These are phyloP conservation scores for Globisporangium spinosum DNA, from an alignment of 352 stramenopile genomes.

Conservation along the genomic window DNA sequence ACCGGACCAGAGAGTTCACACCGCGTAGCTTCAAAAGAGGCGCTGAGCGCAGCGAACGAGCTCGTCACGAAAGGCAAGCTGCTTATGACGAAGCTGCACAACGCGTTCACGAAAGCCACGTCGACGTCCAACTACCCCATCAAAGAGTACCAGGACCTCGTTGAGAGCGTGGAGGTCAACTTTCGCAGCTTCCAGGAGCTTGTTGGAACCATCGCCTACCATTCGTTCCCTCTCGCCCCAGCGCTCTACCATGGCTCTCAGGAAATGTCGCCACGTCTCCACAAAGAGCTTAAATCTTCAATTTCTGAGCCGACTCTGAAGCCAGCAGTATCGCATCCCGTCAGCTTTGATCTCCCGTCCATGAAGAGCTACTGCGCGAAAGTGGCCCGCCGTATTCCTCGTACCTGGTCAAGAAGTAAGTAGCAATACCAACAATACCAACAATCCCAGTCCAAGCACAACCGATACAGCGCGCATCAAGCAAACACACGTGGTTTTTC, in stretches of 20 bases:
- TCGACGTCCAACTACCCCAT: slow-evolving; percentile 29
- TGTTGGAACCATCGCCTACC: slow-evolving; percentile 23
- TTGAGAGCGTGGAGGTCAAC: slow-evolving; percentile 36
- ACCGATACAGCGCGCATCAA: not conserved
- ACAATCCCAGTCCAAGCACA: not conserved
- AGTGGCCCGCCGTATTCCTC: slow-evolving; percentile 56
- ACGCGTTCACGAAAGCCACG: slow-evolving; percentile 36
- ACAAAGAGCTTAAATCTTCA: not conserved
- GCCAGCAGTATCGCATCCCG: slow-evolving; percentile 11
- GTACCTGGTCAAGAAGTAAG: slow-evolving; percentile 34
- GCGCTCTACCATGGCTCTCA: not conserved
- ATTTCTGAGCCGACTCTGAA: not conserved
- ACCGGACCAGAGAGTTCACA: not conserved
- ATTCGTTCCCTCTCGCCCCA: slow-evolving; percentile 9
- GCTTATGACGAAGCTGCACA: slow-evolving; percentile 34
- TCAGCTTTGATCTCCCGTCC: slow-evolving; percentile 53
- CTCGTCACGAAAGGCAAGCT: slow-evolving; percentile 44
- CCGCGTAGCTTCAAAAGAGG: not conserved
- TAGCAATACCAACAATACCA: not conserved
- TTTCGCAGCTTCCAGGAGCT: slow-evolving; percentile 39
- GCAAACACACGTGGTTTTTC: not conserved
- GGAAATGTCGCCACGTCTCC: not conserved
- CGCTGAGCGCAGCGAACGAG: slow-evolving; percentile 16
- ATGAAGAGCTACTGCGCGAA: slow-evolving; percentile 65
- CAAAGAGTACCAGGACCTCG: slow-evolving; percentile 43